Percentiles rank a stretch among this genome's conserved stretches.
phyloP scores from a whole-genome alignment of 805 yeast genomes.

The Kazachstania viticola region DNA sequence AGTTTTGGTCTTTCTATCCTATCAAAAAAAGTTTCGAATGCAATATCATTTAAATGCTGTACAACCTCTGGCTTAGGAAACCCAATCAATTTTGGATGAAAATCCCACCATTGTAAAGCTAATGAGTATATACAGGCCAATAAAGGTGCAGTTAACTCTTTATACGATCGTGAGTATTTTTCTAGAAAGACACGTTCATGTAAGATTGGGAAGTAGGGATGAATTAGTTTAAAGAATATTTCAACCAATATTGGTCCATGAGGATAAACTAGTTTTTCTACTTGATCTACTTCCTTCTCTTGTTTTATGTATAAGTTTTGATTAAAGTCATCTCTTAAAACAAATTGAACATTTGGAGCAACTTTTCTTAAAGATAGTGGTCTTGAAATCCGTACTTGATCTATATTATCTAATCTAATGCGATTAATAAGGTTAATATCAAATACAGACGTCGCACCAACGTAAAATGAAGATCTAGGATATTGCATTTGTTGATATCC shows the following conservation, averaged over 20 bases:
- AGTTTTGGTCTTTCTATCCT: slow-evolving; percentile 78
- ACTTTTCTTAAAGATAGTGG: slow-evolving; percentile 67
- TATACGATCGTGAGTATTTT: slow-evolving; percentile 79
- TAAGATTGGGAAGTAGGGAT: slow-evolving; percentile 82
- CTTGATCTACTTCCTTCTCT: slow-evolving; percentile 69
- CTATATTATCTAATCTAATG: slow-evolving; percentile 56
- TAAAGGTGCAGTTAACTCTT: slow-evolving; percentile 85
- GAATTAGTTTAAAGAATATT: slow-evolving; percentile 73
- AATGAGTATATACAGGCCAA: slow-evolving; percentile 82
- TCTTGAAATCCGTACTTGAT: slow-evolving; percentile 65
- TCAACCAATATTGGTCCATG: slow-evolving; percentile 76
- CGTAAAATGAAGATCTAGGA: slow-evolving; percentile 80
- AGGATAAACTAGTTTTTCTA: slow-evolving; percentile 82
- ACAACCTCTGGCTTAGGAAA: slow-evolving; percentile 67
- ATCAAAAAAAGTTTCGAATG: slow-evolving; percentile 53
- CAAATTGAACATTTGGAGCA: slow-evolving; percentile 62
- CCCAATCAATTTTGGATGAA: slow-evolving; percentile 53
- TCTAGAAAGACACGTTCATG: slow-evolving; percentile 88
- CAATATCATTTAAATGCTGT: slow-evolving; percentile 54
- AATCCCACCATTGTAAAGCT: slow-evolving; percentile 91
- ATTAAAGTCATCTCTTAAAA: slow-evolving; percentile 70
- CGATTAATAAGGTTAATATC: slow-evolving; percentile 60
- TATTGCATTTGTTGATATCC: slow-evolving; percentile 40
- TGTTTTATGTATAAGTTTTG: slow-evolving; percentile 54
- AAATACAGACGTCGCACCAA: slow-evolving; percentile 80